These are phyloP conservation scores for Trichoderma breve DNA, from an alignment of 2,329 filamentous ascomycete genomes.

Conservation along the genomic window DNA sequence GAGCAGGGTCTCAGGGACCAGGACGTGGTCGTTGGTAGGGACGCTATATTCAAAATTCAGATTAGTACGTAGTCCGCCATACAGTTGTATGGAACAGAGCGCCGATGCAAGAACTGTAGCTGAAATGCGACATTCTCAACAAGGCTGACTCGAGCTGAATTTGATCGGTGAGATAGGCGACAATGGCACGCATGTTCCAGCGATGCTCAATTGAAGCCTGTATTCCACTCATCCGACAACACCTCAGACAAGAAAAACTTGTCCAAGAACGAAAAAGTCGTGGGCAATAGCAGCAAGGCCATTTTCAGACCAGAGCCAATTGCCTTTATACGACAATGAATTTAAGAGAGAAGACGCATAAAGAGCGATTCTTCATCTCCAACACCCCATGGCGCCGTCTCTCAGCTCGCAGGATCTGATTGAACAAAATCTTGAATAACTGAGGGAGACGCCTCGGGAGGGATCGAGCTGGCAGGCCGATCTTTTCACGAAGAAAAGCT, in stretches of 20 bases:
- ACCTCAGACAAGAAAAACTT: constrained; percentile 53
- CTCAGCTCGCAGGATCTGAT: constrained; percentile 48
- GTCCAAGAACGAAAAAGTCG: constrained; percentile 41
- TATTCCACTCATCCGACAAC: constrained; percentile 69
- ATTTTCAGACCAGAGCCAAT: constrained; percentile 32
- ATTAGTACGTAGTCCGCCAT: constrained; percentile 77
- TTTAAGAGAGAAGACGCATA: constrained; percentile 69
- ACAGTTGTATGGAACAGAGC: constrained; percentile 62
- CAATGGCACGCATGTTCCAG: constrained; percentile 18
- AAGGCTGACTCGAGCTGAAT: constrained; percentile 81
- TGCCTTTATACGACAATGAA: constrained; percentile 57
- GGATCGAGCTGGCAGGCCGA: constrained; percentile 71
- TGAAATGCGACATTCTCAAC: constrained; percentile 86
- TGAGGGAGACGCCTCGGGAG: constrained; percentile 63
- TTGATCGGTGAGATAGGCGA: constrained; percentile 69
- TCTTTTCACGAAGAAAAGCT: constrained; percentile 27
- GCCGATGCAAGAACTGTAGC: constrained; percentile 92
- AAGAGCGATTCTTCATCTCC: constrained; percentile 62
- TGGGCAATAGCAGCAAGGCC: constrained; percentile 25
- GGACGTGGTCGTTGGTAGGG: constrained; percentile 90
- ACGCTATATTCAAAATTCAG: constrained; percentile 66
- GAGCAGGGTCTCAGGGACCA: constrained; percentile 98
- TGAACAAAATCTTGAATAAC: constrained; percentile 41
- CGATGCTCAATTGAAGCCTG: constrained; percentile 1
- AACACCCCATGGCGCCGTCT: constrained; percentile 68